Base-by-base conservation (phyloP, 108 stramenopile genomes). In the Thalassiosira profunda region DNA sequence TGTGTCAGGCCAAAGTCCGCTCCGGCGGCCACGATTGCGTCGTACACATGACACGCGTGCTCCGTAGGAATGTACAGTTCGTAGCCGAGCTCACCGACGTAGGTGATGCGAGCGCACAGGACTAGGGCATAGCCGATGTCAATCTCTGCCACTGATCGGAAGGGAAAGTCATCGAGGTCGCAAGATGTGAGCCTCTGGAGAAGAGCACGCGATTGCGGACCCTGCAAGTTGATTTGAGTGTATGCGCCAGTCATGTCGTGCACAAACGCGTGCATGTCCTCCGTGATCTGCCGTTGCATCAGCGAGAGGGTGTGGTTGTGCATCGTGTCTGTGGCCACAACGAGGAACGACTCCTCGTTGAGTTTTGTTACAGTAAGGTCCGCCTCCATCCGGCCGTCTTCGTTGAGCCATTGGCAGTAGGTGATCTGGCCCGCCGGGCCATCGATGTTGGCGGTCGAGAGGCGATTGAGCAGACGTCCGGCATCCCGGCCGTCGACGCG, bases 41-140 rank as follows among this genome's bases (percentile, higher is more conserved):
- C 84, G 54, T 90, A 88, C 1, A 93, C 86, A 36, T 84, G 62
- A 23, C 33, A 17, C 14, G 88, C 88, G n/a, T 66, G 70, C 40
- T 90, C 92, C 15, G 46, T 37, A 12, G 92, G 88, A 52, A 93
- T 64, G 68, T 81, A 89, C 4, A 93, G 69, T 58, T 93, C 92
- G 52, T 84, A 93, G 0, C 92, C 92, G 15, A 90, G 71, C 55
- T 93, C 92, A 4, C 92, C 92, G 0, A 93, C 85, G 65, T 93
- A 93, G 31, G 92, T 93, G 31, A 93, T 88, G 10, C 87, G 59
- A 12, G 65, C 62, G 45, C 80, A 80, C 8, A 82, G 20, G 5
- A 63, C 73, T 37, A 79, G 45, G 7, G 84, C 83, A 1, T 84
- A 40, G 7, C 84, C 87, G 37, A 88, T 73, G 48, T 88, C 84